phyloP scores from a whole-genome alignment of 108 stramenopile genomes.

The Heterococcus sp. region DNA sequence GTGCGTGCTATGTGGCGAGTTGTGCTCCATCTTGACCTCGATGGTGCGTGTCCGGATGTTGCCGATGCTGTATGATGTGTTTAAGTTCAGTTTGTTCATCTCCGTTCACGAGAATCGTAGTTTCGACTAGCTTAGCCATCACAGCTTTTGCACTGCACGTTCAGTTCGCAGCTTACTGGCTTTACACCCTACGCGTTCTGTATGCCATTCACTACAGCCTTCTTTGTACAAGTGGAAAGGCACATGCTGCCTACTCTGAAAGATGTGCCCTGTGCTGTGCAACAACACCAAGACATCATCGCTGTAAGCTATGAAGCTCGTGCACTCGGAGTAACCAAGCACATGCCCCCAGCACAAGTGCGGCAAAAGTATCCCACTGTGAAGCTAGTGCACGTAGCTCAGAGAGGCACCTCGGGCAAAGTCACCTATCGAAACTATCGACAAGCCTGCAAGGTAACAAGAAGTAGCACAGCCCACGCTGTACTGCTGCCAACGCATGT shows the following conservation, averaged over 20 bases:
- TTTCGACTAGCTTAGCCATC: not conserved
- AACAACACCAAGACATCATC: constrained; percentile 16
- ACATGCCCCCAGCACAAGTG: constrained; percentile 12
- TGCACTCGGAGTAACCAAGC: constrained; percentile 14
- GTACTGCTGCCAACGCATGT: too few species aligned
- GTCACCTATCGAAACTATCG: not conserved
- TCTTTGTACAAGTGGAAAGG: not conserved
- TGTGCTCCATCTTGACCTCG: too few species aligned
- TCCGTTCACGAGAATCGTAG: not conserved
- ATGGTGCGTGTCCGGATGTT: not conserved
- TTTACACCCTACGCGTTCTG: not conserved
- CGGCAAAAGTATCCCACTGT: constrained; percentile 5
- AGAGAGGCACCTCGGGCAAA: not conserved
- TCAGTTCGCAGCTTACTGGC: constrained; percentile 8
- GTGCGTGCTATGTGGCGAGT: too few species aligned
- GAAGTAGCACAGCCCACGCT: too few species aligned
- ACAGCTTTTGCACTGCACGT: constrained; percentile 4
- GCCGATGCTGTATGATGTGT: not conserved
- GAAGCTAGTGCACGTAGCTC: constrained; percentile 16
- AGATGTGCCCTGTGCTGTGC: constrained; percentile 4
- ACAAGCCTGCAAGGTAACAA: not conserved
- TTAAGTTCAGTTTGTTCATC: not conserved
- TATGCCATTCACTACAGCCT: not conserved
- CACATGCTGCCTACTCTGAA: not conserved
- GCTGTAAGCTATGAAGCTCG: constrained; percentile 31